A percentile compares a stretch with the other conserved stretches of the same genome.
phyloP scores from a whole-genome alignment of 2,329 filamentous ascomycete species.

The Aspergillus sp. region DNA sequence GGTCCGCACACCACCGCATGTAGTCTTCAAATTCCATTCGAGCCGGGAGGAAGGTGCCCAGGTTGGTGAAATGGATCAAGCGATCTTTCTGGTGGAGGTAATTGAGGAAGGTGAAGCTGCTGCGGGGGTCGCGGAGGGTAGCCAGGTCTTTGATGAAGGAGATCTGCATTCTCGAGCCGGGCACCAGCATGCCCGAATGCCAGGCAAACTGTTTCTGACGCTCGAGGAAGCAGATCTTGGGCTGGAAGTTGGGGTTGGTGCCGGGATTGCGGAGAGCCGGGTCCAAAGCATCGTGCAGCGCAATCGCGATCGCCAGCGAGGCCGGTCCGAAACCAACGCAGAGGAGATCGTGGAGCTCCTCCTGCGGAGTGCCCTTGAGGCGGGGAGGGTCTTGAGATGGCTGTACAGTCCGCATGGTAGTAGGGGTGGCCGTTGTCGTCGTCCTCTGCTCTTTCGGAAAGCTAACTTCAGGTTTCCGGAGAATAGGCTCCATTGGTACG shows the following conservation, averaged over 20 bases:
- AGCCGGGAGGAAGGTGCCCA: constrained; percentile 78
- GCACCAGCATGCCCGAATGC: constrained; percentile 93
- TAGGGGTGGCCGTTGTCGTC: neutral
- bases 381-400: constrained; percentile 28
- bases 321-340: constrained; percentile 92
- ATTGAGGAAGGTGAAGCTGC: constrained; percentile 90
- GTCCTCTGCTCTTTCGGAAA: constrained; percentile 12
- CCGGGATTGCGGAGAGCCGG: constrained; percentile 36
- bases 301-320: constrained; percentile 79
- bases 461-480: constrained; percentile 19
- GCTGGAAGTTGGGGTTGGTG: constrained; percentile 35
- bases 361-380: constrained; percentile 47
- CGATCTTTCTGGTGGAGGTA: constrained; percentile 75
- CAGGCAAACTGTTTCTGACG: constrained; percentile 76
- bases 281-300: constrained; percentile 69
- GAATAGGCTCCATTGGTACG: constrained; percentile 13
- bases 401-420: constrained; percentile 16
- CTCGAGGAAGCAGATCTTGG: constrained; percentile 80
- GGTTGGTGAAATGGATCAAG: constrained; percentile 84
- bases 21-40: constrained; percentile 92
- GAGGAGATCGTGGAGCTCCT: constrained; percentile 71
- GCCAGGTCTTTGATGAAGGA: constrained; percentile 96
- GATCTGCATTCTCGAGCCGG: constrained; percentile 93
- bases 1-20: constrained; percentile 79
- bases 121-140: constrained; percentile 76